These are phyloP conservation scores for Dactylellina haptotyla DNA, from an alignment of 2,329 filamentous ascomycete species.

Conservation along the genomic window DNA sequence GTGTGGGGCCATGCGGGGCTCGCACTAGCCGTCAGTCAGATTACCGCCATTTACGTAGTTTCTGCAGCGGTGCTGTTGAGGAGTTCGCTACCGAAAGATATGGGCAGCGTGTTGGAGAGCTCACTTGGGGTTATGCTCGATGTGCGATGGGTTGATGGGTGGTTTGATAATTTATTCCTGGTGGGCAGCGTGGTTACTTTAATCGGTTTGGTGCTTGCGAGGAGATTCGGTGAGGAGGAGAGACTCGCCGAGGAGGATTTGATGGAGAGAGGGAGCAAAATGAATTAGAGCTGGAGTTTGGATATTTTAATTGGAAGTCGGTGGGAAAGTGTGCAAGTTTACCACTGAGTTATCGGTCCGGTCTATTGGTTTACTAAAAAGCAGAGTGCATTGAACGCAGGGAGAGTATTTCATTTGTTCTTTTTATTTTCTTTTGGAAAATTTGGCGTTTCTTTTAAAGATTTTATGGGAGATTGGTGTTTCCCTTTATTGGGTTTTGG, in stretches of 20 bases:
- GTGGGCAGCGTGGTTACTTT: constrained; percentile 40
- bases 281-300: constrained; percentile 19
- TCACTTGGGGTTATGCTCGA: constrained; percentile 80
- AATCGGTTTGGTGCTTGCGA: constrained; percentile 31
- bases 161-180: constrained; percentile 91
- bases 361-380: too few relatives aligned
- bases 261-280: constrained; percentile 49
- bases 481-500: too few relatives aligned
- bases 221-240: constrained; percentile 36
- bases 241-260: constrained; percentile 39
- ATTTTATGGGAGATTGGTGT: too few relatives aligned
- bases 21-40: constrained; percentile 80
- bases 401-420: not conserved
- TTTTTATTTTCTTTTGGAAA: not conserved
- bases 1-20: constrained; percentile 68
- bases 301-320: not conserved
- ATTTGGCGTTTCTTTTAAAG: too few relatives aligned
- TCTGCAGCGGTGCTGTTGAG: constrained; percentile 79
- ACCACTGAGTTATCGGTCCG: too few relatives aligned
- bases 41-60: constrained; percentile 86
- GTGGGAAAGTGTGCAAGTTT: not conserved
- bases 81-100: constrained; percentile 79
- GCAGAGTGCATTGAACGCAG: too few relatives aligned
- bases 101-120: constrained; percentile 79
- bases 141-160: constrained; percentile 76